Percentiles rank a stretch among this genome's conserved stretches.
These are phyloP conservation scores for Trichophyton equinum DNA, from an alignment of 2,329 filamentous ascomycete species.

Conservation along the genomic window DNA sequence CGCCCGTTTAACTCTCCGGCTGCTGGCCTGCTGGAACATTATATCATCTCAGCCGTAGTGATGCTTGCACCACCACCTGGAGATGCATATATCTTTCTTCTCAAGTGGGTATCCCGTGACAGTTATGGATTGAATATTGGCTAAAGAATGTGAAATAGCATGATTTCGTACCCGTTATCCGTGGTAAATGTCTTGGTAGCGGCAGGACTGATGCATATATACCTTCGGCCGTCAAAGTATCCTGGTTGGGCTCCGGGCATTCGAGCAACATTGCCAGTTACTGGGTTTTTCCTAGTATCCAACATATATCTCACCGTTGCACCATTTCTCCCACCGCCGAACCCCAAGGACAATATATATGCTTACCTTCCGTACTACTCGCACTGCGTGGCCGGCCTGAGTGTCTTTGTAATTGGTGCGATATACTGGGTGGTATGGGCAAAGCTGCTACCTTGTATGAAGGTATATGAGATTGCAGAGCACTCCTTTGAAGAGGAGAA, in stretches of 20 bases:
- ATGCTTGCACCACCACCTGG: slow-evolving; percentile 55
- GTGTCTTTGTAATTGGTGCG: slow-evolving; percentile 38
- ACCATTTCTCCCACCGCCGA: slow-evolving; percentile 39
- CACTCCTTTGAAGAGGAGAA: slow-evolving; percentile 29
- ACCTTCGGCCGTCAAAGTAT: slow-evolving; percentile 27
- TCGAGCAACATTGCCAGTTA: slow-evolving; percentile 39
- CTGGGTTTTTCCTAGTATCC: slow-evolving; percentile 41
- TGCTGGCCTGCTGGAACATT: slow-evolving; percentile 49
- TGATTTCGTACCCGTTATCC: slow-evolving; percentile 31
- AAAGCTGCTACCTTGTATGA: slow-evolving; percentile 33
- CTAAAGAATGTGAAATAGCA: slow-evolving; percentile 13
- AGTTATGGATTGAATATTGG: not conserved
- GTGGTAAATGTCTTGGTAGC: slow-evolving; percentile 42
- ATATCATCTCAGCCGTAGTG: slow-evolving; percentile 51
- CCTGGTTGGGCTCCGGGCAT: slow-evolving; percentile 40
- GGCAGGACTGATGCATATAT: slow-evolving; percentile 38
- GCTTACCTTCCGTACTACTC: slow-evolving; percentile 41
- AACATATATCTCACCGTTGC: slow-evolving; percentile 43
- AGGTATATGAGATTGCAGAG: slow-evolving; percentile 42
- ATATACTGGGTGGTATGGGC: slow-evolving; percentile 43
- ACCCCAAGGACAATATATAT: slow-evolving; percentile 39
- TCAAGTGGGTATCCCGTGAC: slow-evolving; percentile 25
- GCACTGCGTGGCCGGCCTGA: slow-evolving; percentile 42
- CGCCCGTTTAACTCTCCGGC: slow-evolving; percentile 54
- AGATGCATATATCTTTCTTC: slow-evolving; percentile 53